A percentile compares a stretch with the other conserved stretches of the same genome.
Conservation (phyloP, 306 rosid genomes). For the Malus sieversii region DNA sequence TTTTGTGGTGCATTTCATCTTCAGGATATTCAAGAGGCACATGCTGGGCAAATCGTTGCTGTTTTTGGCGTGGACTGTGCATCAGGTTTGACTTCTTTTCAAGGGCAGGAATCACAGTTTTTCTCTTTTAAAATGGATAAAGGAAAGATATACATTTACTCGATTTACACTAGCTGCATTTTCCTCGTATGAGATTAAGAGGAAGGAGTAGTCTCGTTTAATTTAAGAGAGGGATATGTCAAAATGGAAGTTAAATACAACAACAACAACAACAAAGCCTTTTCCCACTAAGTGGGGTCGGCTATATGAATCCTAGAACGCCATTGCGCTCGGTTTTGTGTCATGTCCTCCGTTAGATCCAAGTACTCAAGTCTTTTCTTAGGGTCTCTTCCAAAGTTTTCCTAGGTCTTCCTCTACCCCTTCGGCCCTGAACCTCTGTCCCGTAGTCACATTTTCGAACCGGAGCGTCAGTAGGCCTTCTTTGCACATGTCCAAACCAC, state of each 20-base stretch:
- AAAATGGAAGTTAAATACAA: background rate
- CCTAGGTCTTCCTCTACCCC: too few relatives aligned
- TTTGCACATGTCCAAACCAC: too few relatives aligned
- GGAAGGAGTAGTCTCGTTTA: constrained; percentile 1
- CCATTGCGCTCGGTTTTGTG: too few relatives aligned
- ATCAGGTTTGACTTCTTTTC: constrained; percentile 58
- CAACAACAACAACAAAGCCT: too few relatives aligned
- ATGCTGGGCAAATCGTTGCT: constrained; percentile 98
- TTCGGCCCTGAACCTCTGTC: too few relatives aligned
- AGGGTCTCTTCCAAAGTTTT: too few relatives aligned
- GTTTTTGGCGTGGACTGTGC: constrained; percentile 99
- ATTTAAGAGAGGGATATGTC: background rate
- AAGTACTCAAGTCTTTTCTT: too few relatives aligned
- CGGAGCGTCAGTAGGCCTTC: too few relatives aligned
- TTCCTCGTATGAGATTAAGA: constrained; percentile 1
- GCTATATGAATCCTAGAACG: too few relatives aligned
- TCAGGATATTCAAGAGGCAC: constrained; percentile 96
- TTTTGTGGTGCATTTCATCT: constrained; percentile 8
- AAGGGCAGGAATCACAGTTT: background rate
- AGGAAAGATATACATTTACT: background rate
- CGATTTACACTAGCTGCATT: background rate
- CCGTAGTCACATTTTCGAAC: too few relatives aligned
- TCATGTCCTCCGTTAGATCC: too few relatives aligned
- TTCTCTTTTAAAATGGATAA: background rate
- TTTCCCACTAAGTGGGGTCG: too few relatives aligned